These are phyloP conservation scores for Geranomyces michiganensis DNA, from an alignment of 192 early-diverging fungal species.

Conservation along the genomic window DNA sequence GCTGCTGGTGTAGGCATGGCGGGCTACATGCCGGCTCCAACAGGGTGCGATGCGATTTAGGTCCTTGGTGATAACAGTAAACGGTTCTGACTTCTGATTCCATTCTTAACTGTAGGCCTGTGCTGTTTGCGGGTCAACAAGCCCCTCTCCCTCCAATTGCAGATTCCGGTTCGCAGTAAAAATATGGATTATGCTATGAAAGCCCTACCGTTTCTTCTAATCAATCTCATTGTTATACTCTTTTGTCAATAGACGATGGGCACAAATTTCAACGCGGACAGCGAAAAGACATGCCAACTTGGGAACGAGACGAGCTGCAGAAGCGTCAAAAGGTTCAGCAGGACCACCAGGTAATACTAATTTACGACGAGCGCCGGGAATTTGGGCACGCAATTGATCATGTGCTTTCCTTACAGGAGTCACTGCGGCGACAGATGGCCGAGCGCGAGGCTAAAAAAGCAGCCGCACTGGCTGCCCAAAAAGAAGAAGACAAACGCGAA, in stretches of 20 bases:
- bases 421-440: conserved; percentile 39
- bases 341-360: conserved; percentile 35
- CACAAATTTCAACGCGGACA: conserved; percentile 28
- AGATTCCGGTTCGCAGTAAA: background rate
- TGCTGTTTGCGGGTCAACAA: conserved; percentile 35
- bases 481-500: conserved; percentile 38
- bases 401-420: conserved; percentile 17
- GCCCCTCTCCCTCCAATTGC: conserved; percentile 23
- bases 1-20: too few species aligned
- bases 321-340: conserved; percentile 35
- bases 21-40: background rate
- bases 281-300: conserved; percentile 31
- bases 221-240: too few species aligned
- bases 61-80: too few species aligned
- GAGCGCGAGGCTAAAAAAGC: conserved; percentile 42
- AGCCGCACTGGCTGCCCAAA: conserved; percentile 9
- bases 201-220: too few species aligned
- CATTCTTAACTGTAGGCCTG: background rate
- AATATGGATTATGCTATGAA: too few species aligned
- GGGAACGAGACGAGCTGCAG: conserved; percentile 36
- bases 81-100: too few species aligned
- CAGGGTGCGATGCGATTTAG: background rate
- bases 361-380: background rate
- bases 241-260: background rate
- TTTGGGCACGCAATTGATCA: background rate